Conservation (phyloP, 805 yeast species). For the Diddensiella caesifluorescens region DNA sequence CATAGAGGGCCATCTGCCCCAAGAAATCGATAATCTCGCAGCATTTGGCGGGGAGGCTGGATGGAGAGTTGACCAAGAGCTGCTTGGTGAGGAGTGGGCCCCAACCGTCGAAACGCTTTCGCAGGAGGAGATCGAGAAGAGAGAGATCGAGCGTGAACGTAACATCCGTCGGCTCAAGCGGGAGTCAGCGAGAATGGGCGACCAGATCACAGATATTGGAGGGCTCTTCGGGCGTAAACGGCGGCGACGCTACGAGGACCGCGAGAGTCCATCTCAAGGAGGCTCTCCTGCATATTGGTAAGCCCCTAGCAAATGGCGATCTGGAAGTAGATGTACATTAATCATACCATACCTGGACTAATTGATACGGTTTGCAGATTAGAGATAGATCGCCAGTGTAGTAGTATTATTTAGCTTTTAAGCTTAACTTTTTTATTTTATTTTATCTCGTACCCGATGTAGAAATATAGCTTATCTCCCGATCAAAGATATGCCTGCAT, state of each 20-base stretch:
- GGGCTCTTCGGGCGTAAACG: conserved; percentile 32
- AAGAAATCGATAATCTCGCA: conserved; percentile 50
- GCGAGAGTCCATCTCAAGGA: conserved; percentile 17
- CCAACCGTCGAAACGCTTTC: conserved; percentile 83
- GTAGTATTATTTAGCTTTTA: too few relatives aligned
- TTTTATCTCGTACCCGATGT: too few relatives aligned
- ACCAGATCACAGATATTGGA: conserved; percentile 39
- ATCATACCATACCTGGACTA: too few relatives aligned
- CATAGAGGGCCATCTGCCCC: conserved; percentile 58
- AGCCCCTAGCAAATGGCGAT: too few relatives aligned
- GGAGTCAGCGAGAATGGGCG: conserved; percentile 74
- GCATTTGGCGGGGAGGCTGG: conserved; percentile 62
- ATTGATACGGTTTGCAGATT: too few relatives aligned
- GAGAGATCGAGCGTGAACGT: conserved; percentile 93
- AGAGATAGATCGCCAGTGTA: too few relatives aligned
- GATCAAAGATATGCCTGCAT: too few relatives aligned
- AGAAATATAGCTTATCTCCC: too few relatives aligned
- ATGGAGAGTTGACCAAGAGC: conserved; percentile 65
- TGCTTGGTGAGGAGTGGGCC: conserved; percentile 76
- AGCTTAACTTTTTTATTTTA: too few relatives aligned
- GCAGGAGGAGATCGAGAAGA: conserved; percentile 87
- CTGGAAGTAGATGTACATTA: too few relatives aligned
- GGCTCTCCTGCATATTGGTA: conserved; percentile 19
- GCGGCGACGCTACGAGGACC: conserved; percentile 24
- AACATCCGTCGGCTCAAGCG: conserved; percentile 87